Evolutionary conservation across 2,329 filamentous ascomycete species (phyloP), one percentile per base, ranked within the genome.

Genomic region (Aspergillus pseudonomiae): DNA sequence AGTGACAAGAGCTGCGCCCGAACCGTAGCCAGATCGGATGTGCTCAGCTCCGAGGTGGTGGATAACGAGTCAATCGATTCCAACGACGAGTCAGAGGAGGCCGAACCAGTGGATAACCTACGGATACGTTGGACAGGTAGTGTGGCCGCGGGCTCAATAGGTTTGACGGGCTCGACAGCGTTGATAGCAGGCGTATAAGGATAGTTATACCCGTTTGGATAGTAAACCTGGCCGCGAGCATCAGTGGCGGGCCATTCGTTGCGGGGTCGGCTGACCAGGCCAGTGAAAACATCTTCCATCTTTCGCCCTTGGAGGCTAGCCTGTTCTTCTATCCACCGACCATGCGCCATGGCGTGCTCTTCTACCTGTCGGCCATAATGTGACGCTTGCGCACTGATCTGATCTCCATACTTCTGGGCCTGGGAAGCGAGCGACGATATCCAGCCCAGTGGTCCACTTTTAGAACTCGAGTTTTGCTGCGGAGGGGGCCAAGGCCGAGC

Each of bases 351-450:
- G 7, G 78, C 78, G 39, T 75, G 76, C 48, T 78, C 74, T 68
- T 81, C 78, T 1, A 79, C 74, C 62, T 76, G 72, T 36, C 74
- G 68, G 34, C 77, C 73, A 64, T 78, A 79, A 57, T 76, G 66
- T 57, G 76, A 71, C 6, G 77, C 76, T 26, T 77, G 74, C 6
- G 72, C 70, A 56, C 71, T 74, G 19, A 77, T 69, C 62, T 72
- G 73, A 54, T 75, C 73, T 12, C 76, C 75, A 61, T 77, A 80
- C 57, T 78, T 76, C 60, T 79, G 75, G 11, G 78, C 77, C 53
- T 78, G 75, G 4, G 74, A 71, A 50, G 75, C 74, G 14, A 80
- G 61, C 9, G 74, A 72, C 1, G 75, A 69, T 12, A 78, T 72
- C 75, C 77, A 79, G 24, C 73, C 69, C 1, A 73, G 43, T 4